Evolutionary conservation across 805 yeast species (phyloP), one percentile per base, ranked within the genome.

Genomic region (Candida ficus): DNA sequence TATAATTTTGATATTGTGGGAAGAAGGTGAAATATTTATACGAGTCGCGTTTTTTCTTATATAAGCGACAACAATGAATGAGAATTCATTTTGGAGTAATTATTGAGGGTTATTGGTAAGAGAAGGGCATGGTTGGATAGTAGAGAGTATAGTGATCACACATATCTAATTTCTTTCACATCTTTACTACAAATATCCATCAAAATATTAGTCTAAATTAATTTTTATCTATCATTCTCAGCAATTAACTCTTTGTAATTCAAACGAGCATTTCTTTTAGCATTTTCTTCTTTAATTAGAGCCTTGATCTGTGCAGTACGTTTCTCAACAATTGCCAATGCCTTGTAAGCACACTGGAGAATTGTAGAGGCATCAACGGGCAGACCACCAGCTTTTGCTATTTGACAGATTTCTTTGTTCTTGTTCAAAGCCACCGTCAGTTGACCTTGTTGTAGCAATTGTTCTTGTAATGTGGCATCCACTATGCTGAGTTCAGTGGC

Each of bases 391-490:
- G 89, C 85, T 56, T 91, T 93, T 32, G 83, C 73, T 22, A 93
- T 71, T 58, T 93, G 99, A 36, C 95, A 90, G 7, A 93, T 68
- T 54, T 93, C 99, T 49, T 91, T 75, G 57, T 91, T 91, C 51
- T 84, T 87, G 60, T 93, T 93, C 42, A 90, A 63, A 0, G 99
- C 88, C 25, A 93, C 77, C 1, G 95, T 86, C 62, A 91, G 68
- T 3, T 77, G 75, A 19, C 97, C 95, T 34, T 80, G 82, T 45
- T 91, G 71, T 17, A 88, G 61, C 14, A 71, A 60, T 56, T 90
- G 96, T 62, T 91, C 99, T 37, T 77, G 73, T 35, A 77, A 64
- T 13, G 80, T 78, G 1, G 96, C 83, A 62, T 91, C 99, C 22
- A 85, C 67, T 5, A 88, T 60, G 11, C 78, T 72, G 20, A 83